phyloP scores from a whole-genome alignment of 2,329 filamentous ascomycete genomes.

The Tolypocladium amazonense region DNA sequence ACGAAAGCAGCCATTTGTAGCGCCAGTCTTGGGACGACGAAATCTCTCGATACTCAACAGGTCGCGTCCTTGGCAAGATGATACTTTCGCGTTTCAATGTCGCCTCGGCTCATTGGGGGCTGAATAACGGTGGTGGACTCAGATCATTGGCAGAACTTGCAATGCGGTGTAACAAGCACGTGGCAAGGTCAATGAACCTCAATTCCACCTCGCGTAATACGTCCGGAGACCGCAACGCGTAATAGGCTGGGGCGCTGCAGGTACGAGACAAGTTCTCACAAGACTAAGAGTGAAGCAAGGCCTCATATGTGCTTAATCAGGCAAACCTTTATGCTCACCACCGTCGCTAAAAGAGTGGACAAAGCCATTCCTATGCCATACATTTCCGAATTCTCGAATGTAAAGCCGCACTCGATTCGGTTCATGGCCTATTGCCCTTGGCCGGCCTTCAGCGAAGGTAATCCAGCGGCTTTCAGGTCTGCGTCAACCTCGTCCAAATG shows the following conservation, averaged over 20 bases:
- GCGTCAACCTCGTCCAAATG: constrained; percentile 13
- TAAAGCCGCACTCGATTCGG: not conserved
- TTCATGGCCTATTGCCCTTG: not conserved
- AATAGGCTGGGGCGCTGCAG: not conserved
- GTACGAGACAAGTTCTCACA: not conserved
- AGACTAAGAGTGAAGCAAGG: not conserved
- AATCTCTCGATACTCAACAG: no score
- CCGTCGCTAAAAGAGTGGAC: no score
- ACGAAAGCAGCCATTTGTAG: no score
- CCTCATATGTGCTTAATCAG: not conserved
- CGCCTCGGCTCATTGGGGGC: not conserved
- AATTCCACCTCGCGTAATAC: not conserved
- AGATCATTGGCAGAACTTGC: not conserved
- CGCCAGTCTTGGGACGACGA: no score
- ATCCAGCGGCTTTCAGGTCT: constrained; percentile 10
- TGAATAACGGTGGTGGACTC: not conserved
- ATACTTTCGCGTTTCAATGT: no score
- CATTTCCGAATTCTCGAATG: not conserved
- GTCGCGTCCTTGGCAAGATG: no score
- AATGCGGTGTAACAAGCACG: not conserved
- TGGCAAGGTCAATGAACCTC: not conserved
- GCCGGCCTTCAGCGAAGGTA: constrained; percentile 1
- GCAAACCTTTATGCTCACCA: not conserved
- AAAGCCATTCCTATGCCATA: not conserved
- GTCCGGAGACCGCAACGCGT: not conserved